Percentiles rank a stretch among this genome's conserved stretches.
Conservation (phyloP, 805 yeast species). For the Schwanniomyces yamadae region DNA sequence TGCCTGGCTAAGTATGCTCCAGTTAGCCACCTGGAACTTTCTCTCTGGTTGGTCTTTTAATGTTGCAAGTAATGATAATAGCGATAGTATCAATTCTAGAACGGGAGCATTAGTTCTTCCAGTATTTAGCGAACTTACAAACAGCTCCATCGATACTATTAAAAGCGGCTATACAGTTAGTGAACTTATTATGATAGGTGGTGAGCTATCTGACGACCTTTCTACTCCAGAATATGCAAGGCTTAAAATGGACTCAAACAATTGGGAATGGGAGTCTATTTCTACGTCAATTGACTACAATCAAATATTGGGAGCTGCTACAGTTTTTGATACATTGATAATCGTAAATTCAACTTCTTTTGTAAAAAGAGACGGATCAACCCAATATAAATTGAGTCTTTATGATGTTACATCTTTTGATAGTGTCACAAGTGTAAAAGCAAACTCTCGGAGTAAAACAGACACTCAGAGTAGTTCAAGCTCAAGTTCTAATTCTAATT, state of each 20-base stretch:
- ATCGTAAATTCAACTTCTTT: slow-evolving; percentile 30
- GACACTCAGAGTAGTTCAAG: neutral
- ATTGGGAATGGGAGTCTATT: slow-evolving; percentile 39
- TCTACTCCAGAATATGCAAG: slow-evolving; percentile 45
- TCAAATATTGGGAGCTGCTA: slow-evolving; percentile 49
- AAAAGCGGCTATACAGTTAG: slow-evolving; percentile 32
- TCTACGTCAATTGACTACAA: slow-evolving; percentile 13
- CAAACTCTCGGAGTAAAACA: slow-evolving; percentile 10
- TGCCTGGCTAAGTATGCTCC: slow-evolving; percentile 75
- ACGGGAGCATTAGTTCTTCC: slow-evolving; percentile 55
- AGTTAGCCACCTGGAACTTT: slow-evolving; percentile 71
- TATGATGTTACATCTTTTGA: slow-evolving; percentile 40
- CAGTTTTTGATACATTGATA: slow-evolving; percentile 50
- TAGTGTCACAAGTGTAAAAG: slow-evolving; percentile 24
- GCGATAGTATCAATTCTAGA: slow-evolving; percentile 49
- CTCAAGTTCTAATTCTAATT: neutral
- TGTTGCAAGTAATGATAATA: slow-evolving; percentile 23
- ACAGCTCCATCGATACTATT: slow-evolving; percentile 25
- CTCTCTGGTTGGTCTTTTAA: slow-evolving; percentile 65
- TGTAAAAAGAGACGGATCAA: slow-evolving; percentile 18
- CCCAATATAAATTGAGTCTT: slow-evolving; percentile 35
- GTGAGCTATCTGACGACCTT: slow-evolving; percentile 38
- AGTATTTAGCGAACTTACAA: slow-evolving; percentile 34
- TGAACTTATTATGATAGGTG: slow-evolving; percentile 60
- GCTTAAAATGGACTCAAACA: slow-evolving; percentile 31